A percentile compares a stretch with the other conserved stretches of the same genome.
These are phyloP conservation scores for Rhodotorula sp. DNA, from an alignment of 1,284 basidiomycete genomes.

Conservation along the genomic window DNA sequence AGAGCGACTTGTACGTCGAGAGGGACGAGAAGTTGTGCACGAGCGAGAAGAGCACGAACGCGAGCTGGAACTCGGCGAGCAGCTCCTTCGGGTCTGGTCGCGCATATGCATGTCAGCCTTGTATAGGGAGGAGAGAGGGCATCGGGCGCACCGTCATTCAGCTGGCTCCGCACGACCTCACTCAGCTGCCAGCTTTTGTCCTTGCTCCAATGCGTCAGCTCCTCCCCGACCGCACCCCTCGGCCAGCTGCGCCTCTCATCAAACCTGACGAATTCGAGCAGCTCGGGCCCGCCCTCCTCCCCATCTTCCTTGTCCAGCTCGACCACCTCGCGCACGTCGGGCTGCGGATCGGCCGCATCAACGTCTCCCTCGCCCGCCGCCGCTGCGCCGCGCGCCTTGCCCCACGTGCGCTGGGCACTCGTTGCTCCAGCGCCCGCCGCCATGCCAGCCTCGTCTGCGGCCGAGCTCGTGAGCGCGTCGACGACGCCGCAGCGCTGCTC, in stretches of 20 bases:
- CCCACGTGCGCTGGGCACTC: background rate
- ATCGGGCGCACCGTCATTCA: slow-evolving; percentile 49
- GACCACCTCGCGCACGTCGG: slow-evolving; percentile 25
- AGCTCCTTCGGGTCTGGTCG: slow-evolving; percentile 49
- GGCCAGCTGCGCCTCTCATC: slow-evolving; percentile 53
- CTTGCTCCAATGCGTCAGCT: slow-evolving; percentile 51
- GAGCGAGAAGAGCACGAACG: slow-evolving; percentile 53
- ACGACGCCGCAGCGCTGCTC: slow-evolving; percentile 49
- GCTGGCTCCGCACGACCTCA: slow-evolving; percentile 45
- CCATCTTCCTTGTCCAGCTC: slow-evolving; percentile 7
- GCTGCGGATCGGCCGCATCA: slow-evolving; percentile 9
- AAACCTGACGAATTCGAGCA: slow-evolving; percentile 49
- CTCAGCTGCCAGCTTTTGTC: slow-evolving; percentile 54
- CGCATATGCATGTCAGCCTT: background rate
- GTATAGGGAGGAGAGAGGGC: background rate
- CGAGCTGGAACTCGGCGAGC: slow-evolving; percentile 52
- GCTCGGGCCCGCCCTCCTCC: slow-evolving; percentile 4
- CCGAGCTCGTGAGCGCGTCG: slow-evolving; percentile 36
- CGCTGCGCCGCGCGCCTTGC: slow-evolving; percentile 7
- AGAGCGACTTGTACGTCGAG: slow-evolving; percentile 51
- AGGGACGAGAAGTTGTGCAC: slow-evolving; percentile 53
- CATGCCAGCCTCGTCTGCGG: slow-evolving; percentile 25
- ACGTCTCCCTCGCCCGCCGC: background rate
- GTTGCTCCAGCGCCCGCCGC: background rate
- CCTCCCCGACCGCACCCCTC: slow-evolving; percentile 52